A percentile compares a stretch with the other conserved stretches of the same genome.
Conservation (phyloP, 1,139 yeast species). For the Yamadazyma conglobata region DNA sequence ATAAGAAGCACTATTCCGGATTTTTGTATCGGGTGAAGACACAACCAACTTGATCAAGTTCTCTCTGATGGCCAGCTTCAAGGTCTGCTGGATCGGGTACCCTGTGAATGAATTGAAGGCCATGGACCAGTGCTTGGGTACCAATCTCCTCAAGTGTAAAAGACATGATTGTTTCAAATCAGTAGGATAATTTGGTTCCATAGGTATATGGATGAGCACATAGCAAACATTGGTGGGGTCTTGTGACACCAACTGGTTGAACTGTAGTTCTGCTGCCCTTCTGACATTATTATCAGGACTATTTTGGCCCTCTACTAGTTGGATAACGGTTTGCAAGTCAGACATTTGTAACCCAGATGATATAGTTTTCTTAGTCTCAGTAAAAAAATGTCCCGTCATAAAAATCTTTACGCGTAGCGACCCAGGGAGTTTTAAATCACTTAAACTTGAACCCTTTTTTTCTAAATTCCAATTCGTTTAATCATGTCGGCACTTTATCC, state of each 20-base stretch:
- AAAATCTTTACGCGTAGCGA: too few relatives aligned
- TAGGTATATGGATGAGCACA: constrained; percentile 26
- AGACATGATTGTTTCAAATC: constrained; percentile 63
- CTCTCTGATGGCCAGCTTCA: constrained; percentile 49
- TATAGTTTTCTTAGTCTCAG: too few relatives aligned
- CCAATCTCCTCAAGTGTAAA: constrained; percentile 63
- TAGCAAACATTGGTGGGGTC: constrained; percentile 33
- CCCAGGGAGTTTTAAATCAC: too few relatives aligned
- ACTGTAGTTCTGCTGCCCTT: constrained; percentile 33
- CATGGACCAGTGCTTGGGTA: constrained; percentile 79
- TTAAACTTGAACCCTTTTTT: too few relatives aligned
- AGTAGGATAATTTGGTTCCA: constrained; percentile 18
- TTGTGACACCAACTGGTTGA: constrained; percentile 22
- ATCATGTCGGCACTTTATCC: too few relatives aligned
- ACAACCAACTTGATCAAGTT: constrained; percentile 52
- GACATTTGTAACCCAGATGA: too few relatives aligned
- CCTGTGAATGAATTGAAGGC: constrained; percentile 78
- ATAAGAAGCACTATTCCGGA: constrained; percentile 67
- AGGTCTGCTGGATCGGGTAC: constrained; percentile 53
- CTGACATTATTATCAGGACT: constrained; percentile 36
- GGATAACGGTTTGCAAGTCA: constrained; percentile 5
- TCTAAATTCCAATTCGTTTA: too few relatives aligned
- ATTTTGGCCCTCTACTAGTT: constrained; percentile 31
- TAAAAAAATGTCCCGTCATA: too few relatives aligned
- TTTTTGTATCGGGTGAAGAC: constrained; percentile 51